Evolutionary conservation across 1,284 basidiomycete genomes (phyloP), one percentile per base, ranked within the genome.

Genomic region (Cystobasidium pallidum): DNA sequence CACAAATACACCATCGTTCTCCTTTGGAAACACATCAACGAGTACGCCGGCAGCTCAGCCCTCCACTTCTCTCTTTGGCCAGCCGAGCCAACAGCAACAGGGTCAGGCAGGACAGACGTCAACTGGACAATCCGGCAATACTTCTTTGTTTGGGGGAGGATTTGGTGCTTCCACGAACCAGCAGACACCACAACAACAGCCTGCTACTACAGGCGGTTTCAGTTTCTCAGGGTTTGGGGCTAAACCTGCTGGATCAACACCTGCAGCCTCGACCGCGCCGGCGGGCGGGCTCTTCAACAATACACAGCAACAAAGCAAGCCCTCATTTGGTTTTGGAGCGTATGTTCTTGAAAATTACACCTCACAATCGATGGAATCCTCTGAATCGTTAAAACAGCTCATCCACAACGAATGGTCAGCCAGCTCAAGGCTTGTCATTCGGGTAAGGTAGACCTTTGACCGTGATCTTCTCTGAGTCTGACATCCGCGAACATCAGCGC

Each of bases 261-360:
- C 52, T 58, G 32, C 54, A n/a, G 36, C 57, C 8, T 19, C 67
- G 58, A 36, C 67, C 21, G 58, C 39, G 7, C n/a, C 54, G 3
- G 15, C 28, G 24, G 30, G 55, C 19, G 66, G 72, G 11, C 58
- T 73, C 26, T 72, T 72, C 52, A 62, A 62, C 15, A 32, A n/a
- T 8, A 70, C 57, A 47, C 67, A 70, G 45, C 67, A 70, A 21
- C 49, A 52, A 19, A 61, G 26, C 30, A 49, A 72, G 52, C 64
- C 70, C 26, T 15, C 41, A 13, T 55, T 66, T 43, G 49, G 47
- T 7, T 66, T 66, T 15, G 64, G 72, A 39, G 58, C 49, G 66
- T 67, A 39, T 15, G 66, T 47, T n/a, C n/a, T n/a, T n/a, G n/a
- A n/a, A n/a, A n/a, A n/a, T n/a, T n/a, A n/a, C n/a, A n/a, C n/a